Evolutionary conservation across 2,329 filamentous ascomycete genomes (phyloP), one percentile per base, ranked within the genome.

Genomic region (Penicillium sp.): DNA sequence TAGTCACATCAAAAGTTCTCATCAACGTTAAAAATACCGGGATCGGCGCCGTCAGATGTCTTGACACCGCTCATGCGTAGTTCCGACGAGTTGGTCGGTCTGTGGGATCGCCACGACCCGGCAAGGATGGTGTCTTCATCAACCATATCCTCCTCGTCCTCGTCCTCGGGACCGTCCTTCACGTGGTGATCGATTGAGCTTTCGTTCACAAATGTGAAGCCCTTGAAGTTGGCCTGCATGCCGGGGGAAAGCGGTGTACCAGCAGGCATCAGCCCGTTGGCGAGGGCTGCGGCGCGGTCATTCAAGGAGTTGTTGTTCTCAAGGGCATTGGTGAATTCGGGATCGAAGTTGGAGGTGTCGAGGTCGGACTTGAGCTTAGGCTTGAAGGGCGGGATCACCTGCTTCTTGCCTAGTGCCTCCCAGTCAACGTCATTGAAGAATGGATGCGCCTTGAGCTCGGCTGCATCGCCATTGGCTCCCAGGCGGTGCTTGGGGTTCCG

Each of bases 171-270:
- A 29, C 72, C 69, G 53, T 72, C 64, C 55, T 71, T 73, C 48
- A 77, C 63, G 47, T 77, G 73, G 44, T 76, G 91, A 52, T 98
- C 93, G 55, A 99, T 87, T 2, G 91, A 90, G 70, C 91, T 97
- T 78, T 98, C 93, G 68, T 98, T 95, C n/a, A 98, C 95, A 74
- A 96, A 99, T 0, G 95, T 99, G 76, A 99, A 99, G 33, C 95
- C 95, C 70, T 95, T 91, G 81, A 99, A 99, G 71, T 98, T 97
- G 61, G 93, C 95, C 77, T 99, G 95, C 77, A 97, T 93, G 2
- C 91, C 96, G 0, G 95, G 95, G 14, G 92, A 96, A 24, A 99
- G 81, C 0, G 95, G 95, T 0, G 95, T 99, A 14, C 91, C 90
- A 6, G 43, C 48, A 14, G 90, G 88, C 71, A 95, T 90, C 47